Base-by-base conservation (phyloP, 305 asterid genomes). In the Fraxinus greggii region DNA sequence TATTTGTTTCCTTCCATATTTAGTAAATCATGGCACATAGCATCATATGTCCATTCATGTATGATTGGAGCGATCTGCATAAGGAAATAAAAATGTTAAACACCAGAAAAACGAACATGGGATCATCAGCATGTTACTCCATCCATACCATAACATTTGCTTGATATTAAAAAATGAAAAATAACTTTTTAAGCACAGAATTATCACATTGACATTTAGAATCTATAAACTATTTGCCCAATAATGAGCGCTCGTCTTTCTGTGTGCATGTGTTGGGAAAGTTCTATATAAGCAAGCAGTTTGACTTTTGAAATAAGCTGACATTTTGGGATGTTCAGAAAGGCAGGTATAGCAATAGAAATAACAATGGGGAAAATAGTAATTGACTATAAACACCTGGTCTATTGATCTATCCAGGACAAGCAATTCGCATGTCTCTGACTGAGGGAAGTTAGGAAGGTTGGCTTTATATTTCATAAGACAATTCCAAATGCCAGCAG, bases 11-110 rank as follows among this genome's bases (percentile, higher is more conserved):
- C 99, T 54, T 97, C 99, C 98, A 97, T 93, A 83, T 90, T 88
- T 82, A 97, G 90, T 87, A 97, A 87, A 81, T 97, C 99, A 88
- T 88, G 99, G 88, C 99, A 97, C 98, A 97, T 95, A 42, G 99
- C 98, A 82, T 97, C 99, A 89, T 97, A 97, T 35, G 99, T 95
- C 99, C 99, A 97, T 86, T 97, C 99, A 83, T 97, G 99, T 87
- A 97, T 97, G 78, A 97, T 84, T 29, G 99, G 99, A 87, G 99
- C 95, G 86, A 97, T 91, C 99, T 97, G 88, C 54, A 85, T 72
- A 69, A 10, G 26, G 77, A 15, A 72, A n/a, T 15, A 33, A 72
- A 72, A 33, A 72, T 72, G 77, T 33, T 33, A 87, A 69, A 72
- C 15, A 79, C 45, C 67, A 73, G 48, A 69, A 81, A 76, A 76